Base-by-base conservation (phyloP, 78 protist species). In the Guillardia theta region DNA sequence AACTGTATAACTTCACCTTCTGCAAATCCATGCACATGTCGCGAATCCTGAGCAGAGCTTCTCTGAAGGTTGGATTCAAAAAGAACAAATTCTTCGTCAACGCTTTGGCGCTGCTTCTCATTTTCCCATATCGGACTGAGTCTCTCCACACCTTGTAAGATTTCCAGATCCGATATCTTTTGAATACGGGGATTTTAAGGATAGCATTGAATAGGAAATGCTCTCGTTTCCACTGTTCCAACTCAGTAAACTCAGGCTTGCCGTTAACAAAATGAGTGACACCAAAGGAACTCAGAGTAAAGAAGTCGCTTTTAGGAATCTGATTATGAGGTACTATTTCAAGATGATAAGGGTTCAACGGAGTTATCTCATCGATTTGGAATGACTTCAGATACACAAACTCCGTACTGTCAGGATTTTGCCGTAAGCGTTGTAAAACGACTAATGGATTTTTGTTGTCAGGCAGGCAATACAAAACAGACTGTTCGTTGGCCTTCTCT, bases 141-240 rank as follows among this genome's bases (percentile, higher is more conserved):
- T 70, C 83, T 6, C 83, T 70, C 83, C 83, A 70, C 27, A 70
- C 83, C 94, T 53, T 62, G 94, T 9, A 62, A 27, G 94, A 4
- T 50, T 62, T 58, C 94, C 80, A 54, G 24, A 70, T 43, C 48
- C 64, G 39, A 45, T 62, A 95, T 76, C 64, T 10, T 15, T 1
- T 0, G 94, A 97, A 95, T 80, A 96, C 43, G n/a, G 96, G 94
- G 76, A 97, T 93, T 37, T 50, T 12, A 64, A 58, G 22, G 64
- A 97, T 33, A 37, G 39, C 30, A 43, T 22, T 0, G 92, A 94
- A 95, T n/a, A 88, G 36, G n/a, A 0, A 2, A 9, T 80, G 2
- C 83, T 97, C 97, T 12, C 80, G 44, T 45, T 64, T 44, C 97
- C 97, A 97, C 53, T 53, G 93, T 27, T 88, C 94, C 3, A 97